Conservation (phyloP, 768 basidiomycete species). For the Suillus plorans region DNA sequence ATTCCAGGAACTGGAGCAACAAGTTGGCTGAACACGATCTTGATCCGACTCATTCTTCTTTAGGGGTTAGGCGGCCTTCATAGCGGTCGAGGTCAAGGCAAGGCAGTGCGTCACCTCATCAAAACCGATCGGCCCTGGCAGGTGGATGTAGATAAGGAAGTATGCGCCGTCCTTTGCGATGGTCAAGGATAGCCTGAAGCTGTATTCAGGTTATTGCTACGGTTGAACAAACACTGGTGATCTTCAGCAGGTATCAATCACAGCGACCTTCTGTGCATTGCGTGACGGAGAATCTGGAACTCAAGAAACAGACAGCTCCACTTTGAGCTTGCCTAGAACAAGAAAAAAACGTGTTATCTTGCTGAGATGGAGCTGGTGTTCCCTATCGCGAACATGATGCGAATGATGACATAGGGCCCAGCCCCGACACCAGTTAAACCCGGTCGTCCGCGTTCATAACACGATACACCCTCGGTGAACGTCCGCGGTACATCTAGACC, state of each 20-base stretch:
- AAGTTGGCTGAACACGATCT: neutral
- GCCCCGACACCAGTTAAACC: neutral
- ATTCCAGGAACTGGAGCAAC: neutral
- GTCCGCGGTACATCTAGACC: neutral
- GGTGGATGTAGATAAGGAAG: neutral
- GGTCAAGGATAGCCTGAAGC: neutral
- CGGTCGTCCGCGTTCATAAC: neutral
- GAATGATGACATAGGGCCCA: neutral
- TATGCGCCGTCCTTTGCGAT: neutral
- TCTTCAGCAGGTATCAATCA: neutral
- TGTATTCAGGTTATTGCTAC: neutral
- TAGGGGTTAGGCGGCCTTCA: conserved; percentile 3
- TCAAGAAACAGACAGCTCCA: neutral
- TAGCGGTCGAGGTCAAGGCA: neutral
- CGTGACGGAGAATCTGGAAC: neutral
- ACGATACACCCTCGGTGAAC: neutral
- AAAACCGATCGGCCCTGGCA: neutral
- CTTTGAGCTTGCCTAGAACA: neutral
- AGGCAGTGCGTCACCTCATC: neutral
- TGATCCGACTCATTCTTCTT: conserved; percentile 1
- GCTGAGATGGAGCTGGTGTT: neutral
- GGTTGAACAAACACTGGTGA: no score
- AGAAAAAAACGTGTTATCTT: neutral
- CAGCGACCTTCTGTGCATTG: conserved; percentile 1
- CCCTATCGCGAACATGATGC: neutral